A percentile compares a stretch with the other conserved stretches of the same genome.
phyloP scores from a whole-genome alignment of 352 stramenopile species.

The Globisporangium megalacanthum region DNA sequence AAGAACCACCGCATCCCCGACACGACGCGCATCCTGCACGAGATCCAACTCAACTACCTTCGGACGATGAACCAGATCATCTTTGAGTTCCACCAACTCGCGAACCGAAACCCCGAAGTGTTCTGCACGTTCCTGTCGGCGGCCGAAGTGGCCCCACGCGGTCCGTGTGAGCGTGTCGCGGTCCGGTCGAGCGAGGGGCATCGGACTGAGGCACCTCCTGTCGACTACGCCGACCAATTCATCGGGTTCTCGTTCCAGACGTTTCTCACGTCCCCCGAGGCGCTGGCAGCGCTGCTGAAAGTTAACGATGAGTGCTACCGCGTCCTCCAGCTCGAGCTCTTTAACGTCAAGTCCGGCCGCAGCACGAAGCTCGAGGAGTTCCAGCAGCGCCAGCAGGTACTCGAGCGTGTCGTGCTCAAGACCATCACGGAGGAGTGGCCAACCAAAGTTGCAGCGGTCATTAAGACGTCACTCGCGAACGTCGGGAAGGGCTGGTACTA shows the following conservation, averaged over 20 bases:
- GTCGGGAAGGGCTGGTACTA: conserved; percentile 86
- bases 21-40: conserved; percentile 70
- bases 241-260: conserved; percentile 86
- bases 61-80: conserved; percentile 91
- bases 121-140: conserved; percentile 45
- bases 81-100: conserved; percentile 72
- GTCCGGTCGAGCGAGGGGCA: conserved; percentile 18
- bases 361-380: conserved; percentile 85
- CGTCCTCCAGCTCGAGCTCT: conserved; percentile 74
- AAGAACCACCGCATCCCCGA: conserved; percentile 67
- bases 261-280: conserved; percentile 75
- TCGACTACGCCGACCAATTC: conserved; percentile 85
- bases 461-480: conserved; percentile 64
- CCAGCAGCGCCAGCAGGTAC: conserved; percentile 67
- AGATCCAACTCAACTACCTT: conserved; percentile 90
- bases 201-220: conserved; percentile 35
- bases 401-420: conserved; percentile 71
- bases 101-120: conserved; percentile 44
- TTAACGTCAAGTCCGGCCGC: conserved; percentile 64
- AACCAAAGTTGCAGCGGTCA: conserved; percentile 56
- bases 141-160: conserved; percentile 35
- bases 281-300: conserved; percentile 65
- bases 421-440: conserved; percentile 82
- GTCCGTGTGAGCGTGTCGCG: conserved; percentile 35
- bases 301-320: conserved; percentile 85